phyloP scores from a whole-genome alignment of 1,284 basidiomycete genomes.

The Phellinidium pouzarii region DNA sequence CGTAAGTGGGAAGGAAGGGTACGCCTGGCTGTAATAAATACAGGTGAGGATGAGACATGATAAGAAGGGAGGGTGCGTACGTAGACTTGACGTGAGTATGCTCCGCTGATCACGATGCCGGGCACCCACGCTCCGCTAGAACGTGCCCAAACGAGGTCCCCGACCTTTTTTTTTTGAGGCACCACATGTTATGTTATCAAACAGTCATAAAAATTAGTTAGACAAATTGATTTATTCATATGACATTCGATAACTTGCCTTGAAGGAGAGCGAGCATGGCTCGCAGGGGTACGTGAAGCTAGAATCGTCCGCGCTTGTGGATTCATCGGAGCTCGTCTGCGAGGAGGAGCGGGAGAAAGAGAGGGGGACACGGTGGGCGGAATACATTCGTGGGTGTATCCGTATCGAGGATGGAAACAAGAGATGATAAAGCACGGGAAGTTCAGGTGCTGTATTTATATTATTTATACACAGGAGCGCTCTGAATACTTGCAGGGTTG shows the following conservation, averaged over 20 bases:
- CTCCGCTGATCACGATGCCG: not conserved
- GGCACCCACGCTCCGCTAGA: not conserved
- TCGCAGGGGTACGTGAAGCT: not conserved
- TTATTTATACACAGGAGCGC: no score
- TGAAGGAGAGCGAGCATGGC: slow-evolving; percentile 9
- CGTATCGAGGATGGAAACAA: no score
- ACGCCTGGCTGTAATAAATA: not conserved
- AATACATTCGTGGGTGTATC: no score
- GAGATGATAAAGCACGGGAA: no score
- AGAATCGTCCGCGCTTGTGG: not conserved
- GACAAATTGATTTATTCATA: not conserved
- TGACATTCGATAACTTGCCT: not conserved
- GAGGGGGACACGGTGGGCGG: no score
- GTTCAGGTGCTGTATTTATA: no score
- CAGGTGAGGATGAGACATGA: not conserved
- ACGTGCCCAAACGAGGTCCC: slow-evolving; percentile 9
- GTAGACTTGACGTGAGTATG: not conserved
- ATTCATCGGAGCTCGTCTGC: not conserved
- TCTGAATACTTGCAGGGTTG: no score
- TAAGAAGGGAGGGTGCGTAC: not conserved
- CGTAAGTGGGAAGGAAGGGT: not conserved
- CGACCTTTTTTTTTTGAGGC: no score
- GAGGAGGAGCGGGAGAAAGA: slow-evolving; percentile 3
- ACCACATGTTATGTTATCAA: no score
- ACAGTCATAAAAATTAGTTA: no score